Evolutionary conservation across 345 rosid genomes (phyloP), one percentile per base, ranked within the genome.

Genomic region (Pugionium dolabratum): DNA sequence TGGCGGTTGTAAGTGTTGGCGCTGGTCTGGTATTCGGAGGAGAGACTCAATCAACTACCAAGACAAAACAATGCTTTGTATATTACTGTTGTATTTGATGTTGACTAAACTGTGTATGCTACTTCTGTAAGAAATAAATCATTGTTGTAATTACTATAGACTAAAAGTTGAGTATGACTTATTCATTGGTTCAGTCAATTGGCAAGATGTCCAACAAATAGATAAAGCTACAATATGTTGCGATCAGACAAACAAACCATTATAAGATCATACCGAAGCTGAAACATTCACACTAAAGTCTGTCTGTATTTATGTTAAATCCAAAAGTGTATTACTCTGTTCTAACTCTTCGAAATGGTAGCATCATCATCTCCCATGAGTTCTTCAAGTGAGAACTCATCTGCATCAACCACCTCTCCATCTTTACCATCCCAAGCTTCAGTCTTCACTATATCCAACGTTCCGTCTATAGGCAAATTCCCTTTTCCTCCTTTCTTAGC

Each of bases 371-470:
- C 91, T 27, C 86, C 89, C 96, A 95, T 91, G 46, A 95, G 84
- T 67, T 94, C 96, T 45, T 95, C 99, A 7, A 91, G 90, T 9
- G 99, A 95, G 70, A 95, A 89, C 69, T 88, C 96, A 54, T 88
- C 96, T 79, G 83, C 99, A 73, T 95, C 97, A 1, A 84, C 48
- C 37, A 91, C 59, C 70, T 85, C 76, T 59, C 97, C 96, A 33
- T 95, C 97, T 73, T 91, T 89, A 26, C 97, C 95, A 35, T 95
- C 96, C 97, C 99, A 95, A 4, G 91, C 82, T 66, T 89, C 90
- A 0, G 82, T 78, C 75, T 69, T 78, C 34, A 54, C 78, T 2
- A 91, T 81, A 39, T 71, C 78, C 1, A 85, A 91, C 35, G 69
- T 70, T 56, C 88, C 87, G 1, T 81, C 83, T 61, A 94, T 54